Conservation (phyloP, 176 grass and related monocot species). For the sorghum (Sorghum bicolor) region DNA sequence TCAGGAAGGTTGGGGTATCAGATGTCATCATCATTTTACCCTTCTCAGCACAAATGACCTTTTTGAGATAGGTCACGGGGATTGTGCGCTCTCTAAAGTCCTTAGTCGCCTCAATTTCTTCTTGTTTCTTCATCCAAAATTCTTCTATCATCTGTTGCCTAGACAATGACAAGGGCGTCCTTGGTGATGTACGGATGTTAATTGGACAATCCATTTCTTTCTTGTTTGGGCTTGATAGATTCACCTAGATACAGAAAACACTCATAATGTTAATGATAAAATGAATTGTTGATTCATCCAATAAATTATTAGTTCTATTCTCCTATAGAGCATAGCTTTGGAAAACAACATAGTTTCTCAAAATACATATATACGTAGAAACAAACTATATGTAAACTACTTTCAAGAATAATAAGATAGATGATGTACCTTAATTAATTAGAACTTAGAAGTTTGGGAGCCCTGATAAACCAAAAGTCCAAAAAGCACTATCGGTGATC, state of each 20-base stretch:
- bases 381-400: background rate
- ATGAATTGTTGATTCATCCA: background rate
- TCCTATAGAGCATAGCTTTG: background rate
- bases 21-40: background rate
- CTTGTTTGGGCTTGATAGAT: background rate
- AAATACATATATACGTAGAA: background rate
- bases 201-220: background rate
- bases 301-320: background rate
- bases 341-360: background rate
- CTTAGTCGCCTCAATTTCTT: background rate
- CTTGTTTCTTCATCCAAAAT: background rate
- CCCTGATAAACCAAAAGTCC: background rate
- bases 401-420: background rate
- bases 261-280: background rate
- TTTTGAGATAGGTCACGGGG: background rate
- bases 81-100: slow-evolving; percentile 5
- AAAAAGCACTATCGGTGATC: background rate
- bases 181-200: background rate
- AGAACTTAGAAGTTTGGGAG: background rate
- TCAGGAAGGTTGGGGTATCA: background rate
- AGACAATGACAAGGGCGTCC: rapidly evolving
- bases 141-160: background rate
- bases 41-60: background rate
- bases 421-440: background rate
- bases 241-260: background rate